Percentiles rank a stretch among this genome's conserved stretches.
Evolutionary conservation across 257 asterid genomes (phyloP).

Genomic region (Nicotiana undulata): DNA sequence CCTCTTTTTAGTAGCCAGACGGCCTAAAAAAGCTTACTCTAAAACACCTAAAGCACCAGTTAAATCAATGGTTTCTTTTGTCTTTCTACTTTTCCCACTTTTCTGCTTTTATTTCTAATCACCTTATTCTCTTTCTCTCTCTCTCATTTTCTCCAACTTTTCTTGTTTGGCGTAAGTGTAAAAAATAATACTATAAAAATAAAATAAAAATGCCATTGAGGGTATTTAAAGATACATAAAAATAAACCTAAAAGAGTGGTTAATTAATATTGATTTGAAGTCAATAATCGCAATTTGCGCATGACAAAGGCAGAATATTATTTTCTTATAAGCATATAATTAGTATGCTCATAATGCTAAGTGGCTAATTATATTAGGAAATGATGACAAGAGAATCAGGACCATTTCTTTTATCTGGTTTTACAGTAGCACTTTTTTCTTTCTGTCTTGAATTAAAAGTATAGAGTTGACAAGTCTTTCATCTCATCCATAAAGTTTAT

Average conservation of each 20-base stretch:
- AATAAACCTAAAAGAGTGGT: neutral
- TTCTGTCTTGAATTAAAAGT: neutral
- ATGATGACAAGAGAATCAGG: conserved; percentile 18
- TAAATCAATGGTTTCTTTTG: conserved; percentile 5
- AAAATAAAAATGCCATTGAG: neutral
- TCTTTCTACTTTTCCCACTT: conserved; percentile 10
- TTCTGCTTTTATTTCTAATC: conserved; percentile 1
- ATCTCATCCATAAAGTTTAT: neutral
- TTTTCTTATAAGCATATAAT: conserved; percentile 8
- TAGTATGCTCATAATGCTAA: conserved; percentile 14
- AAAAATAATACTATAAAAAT: neutral
- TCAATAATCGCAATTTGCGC: conserved; percentile 12
- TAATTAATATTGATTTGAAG: conserved; percentile 6
- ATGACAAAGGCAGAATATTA: neutral
- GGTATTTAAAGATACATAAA: neutral
- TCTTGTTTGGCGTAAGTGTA: neutral
- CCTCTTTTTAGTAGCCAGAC: conserved; percentile 1
- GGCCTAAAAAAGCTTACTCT: conserved; percentile 10
- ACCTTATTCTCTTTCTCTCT: neutral
- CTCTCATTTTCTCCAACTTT: neutral
- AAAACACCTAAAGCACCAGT: neutral
- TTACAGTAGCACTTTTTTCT: neutral
- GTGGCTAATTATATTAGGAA: conserved; percentile 17
- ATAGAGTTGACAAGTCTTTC: conserved; percentile 2
- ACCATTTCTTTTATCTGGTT: neutral